These are phyloP conservation scores for Carex parvula DNA, from an alignment of 176 grass and related monocot genomes.

Conservation along the genomic window DNA sequence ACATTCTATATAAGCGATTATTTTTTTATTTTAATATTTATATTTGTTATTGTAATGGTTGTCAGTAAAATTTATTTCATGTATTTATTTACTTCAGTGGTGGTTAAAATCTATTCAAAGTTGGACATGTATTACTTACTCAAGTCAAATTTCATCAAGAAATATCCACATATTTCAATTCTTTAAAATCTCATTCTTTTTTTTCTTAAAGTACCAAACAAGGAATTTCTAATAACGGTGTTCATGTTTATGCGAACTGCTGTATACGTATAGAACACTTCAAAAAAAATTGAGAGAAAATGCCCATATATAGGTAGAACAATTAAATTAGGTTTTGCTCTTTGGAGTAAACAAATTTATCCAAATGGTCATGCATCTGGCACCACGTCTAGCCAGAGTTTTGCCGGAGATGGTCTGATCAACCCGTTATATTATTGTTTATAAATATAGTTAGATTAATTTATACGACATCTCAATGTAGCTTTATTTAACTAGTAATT, in stretches of 20 bases:
- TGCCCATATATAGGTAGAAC: too few species aligned
- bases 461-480: too few species aligned
- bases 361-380: not conserved
- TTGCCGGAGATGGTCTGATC: not conserved
- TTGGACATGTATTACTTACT: not conserved
- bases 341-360: not conserved
- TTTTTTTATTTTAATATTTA: not conserved
- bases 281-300: too few species aligned
- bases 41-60: not conserved
- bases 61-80: not conserved
- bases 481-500: too few species aligned
- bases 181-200: not conserved
- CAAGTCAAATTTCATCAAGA: not conserved
- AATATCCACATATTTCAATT: not conserved
- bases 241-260: too few species aligned
- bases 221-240: not conserved
- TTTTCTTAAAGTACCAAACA: not conserved
- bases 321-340: not conserved
- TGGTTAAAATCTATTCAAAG: not conserved
- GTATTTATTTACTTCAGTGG: not conserved
- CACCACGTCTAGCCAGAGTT: not conserved
- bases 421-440: not conserved
- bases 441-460: too few species aligned
- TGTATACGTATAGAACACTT: too few species aligned
- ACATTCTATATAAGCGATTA: too few species aligned